Evolutionary conservation across 768 basidiomycete genomes (phyloP), one percentile per base, ranked within the genome.

Genomic region (Rhodotorula taiwanensis): DNA sequence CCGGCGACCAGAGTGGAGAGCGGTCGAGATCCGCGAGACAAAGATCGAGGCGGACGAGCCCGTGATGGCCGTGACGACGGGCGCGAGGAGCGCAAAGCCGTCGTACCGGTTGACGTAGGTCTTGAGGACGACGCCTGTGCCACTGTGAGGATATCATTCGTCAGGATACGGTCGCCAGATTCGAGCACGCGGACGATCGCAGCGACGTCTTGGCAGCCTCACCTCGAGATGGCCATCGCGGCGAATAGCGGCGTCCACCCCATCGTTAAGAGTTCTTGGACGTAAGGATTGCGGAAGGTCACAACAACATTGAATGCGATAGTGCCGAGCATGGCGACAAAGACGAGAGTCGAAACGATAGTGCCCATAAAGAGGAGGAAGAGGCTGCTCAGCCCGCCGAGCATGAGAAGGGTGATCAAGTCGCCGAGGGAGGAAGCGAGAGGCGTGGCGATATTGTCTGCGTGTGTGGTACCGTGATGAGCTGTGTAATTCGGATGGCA

Each of bases 391-490:
- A 79, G 64, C 21, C 77, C 60, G n/a, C 86, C 88, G 31, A 98
- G 78, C 58, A 97, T 83, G 62, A 84, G 80, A 52, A 99, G 83
- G 0, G 94, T 94, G 53, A 98, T 80, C 39, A 99, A 80, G 72
- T 98, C 95, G 8, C 95, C 94, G 4, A 98, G 80, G 71, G 89
- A 90, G 5, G 90, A 83, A 0, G 95, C 95, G 14, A 98, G 80
- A 0, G 95, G 92, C 0, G 95, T 89, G 3, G 93, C 88, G 69
- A 98, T 93, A 75, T 99, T 99, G 74, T 95, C 92, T 90, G 72
- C 55, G 71, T n/a, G n/a, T n/a, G n/a, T n/a, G n/a, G n/a, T n/a
- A n/a, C n/a, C n/a, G n/a, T 42, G n/a, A 49, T 15, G 13, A 33
- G 21, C 43, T 25, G 15, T 4, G 18, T n/a, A n/a, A n/a, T n/a